Evolutionary conservation across 108 stramenopile species (phyloP).

Genomic region (Craspedostauros australis): DNA sequence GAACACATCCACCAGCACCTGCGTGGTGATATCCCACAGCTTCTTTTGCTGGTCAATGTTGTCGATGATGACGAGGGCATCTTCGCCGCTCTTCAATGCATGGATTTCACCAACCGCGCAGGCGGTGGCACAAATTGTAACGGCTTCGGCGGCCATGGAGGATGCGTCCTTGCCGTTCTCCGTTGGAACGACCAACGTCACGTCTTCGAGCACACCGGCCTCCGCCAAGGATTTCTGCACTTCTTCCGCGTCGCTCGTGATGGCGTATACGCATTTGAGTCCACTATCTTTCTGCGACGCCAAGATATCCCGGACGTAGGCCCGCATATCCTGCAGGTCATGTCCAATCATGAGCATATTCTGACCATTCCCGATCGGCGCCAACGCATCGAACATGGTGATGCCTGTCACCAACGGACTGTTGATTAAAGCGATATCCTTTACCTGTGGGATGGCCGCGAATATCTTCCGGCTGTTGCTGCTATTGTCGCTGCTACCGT

Average conservation of each 20-base stretch:
- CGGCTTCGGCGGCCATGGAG: constrained; percentile 28
- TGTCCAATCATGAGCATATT: constrained; percentile 83
- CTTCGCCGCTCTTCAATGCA: constrained; percentile 55
- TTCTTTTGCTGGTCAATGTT: constrained; percentile 73
- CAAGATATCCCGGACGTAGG: constrained; percentile 31
- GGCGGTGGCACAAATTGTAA: constrained; percentile 63
- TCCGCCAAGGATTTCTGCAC: constrained; percentile 30
- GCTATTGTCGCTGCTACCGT: not conserved
- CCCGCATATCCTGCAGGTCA: constrained; percentile 38
- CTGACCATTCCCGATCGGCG: constrained; percentile 85
- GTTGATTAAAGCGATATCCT: constrained; percentile 82
- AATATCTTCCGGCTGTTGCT: constrained; percentile 32
- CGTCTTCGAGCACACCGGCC: constrained; percentile 45
- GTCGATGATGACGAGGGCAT: constrained; percentile 77
- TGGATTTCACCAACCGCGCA: constrained; percentile 74
- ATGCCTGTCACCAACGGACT: constrained; percentile 76
- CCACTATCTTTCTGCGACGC: constrained; percentile 20
- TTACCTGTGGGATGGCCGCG: constrained; percentile 72
- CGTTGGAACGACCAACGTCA: constrained; percentile 41
- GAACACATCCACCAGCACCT: constrained; percentile 66
- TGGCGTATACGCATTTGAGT: constrained; percentile 65
- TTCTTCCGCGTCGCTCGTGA: constrained; percentile 33
- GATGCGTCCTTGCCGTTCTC: constrained; percentile 14
- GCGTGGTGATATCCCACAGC: constrained; percentile 81
- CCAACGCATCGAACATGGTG: constrained; percentile 78